Percentiles rank a stretch among this genome's conserved stretches.
phyloP scores from a whole-genome alignment of 1,139 yeast species.

The Saccharomycopsis hybrid region DNA sequence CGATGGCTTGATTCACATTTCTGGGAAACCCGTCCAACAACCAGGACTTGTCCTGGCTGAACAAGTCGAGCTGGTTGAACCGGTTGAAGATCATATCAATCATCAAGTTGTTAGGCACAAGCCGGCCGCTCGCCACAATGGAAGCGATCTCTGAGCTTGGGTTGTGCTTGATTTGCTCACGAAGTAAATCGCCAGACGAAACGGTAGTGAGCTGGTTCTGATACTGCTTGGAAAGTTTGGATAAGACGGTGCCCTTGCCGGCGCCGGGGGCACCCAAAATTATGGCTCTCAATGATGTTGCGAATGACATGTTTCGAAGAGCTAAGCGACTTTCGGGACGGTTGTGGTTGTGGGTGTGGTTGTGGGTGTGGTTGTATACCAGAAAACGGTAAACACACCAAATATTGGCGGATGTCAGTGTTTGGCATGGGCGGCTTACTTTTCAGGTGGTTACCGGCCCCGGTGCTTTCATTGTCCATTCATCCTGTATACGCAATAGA shows the following conservation, averaged over 20 bases:
- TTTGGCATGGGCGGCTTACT: no score
- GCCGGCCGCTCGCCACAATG: slow-evolving; percentile 55
- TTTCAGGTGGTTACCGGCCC: no score
- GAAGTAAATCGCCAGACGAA: slow-evolving; percentile 78
- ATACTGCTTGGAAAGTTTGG: slow-evolving; percentile 50
- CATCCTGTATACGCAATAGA: no score
- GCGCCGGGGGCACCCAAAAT: slow-evolving; percentile 92
- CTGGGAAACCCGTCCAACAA: slow-evolving; percentile 90
- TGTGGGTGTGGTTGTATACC: no score
- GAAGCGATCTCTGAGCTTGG: slow-evolving; percentile 49
- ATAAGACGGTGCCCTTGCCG: slow-evolving; percentile 87
- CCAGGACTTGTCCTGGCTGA: slow-evolving; percentile 49
- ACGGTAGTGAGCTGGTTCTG: slow-evolving; percentile 43
- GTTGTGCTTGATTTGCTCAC: slow-evolving; percentile 50
- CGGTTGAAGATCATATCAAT: slow-evolving; percentile 51
- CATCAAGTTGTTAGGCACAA: slow-evolving; percentile 71
- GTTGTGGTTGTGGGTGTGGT: no score
- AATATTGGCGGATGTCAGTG: no score
- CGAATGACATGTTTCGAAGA: slow-evolving; percentile 10
- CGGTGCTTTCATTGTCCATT: no score
- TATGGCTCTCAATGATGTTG: slow-evolving; percentile 53
- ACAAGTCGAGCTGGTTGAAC: slow-evolving; percentile 40
- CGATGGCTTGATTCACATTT: slow-evolving; percentile 63
- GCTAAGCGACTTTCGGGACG: no score
- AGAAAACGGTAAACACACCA: no score